These are phyloP conservation scores for Cardamine chenopodiifolia DNA, from an alignment of 345 rosid species.

Conservation along the genomic window DNA sequence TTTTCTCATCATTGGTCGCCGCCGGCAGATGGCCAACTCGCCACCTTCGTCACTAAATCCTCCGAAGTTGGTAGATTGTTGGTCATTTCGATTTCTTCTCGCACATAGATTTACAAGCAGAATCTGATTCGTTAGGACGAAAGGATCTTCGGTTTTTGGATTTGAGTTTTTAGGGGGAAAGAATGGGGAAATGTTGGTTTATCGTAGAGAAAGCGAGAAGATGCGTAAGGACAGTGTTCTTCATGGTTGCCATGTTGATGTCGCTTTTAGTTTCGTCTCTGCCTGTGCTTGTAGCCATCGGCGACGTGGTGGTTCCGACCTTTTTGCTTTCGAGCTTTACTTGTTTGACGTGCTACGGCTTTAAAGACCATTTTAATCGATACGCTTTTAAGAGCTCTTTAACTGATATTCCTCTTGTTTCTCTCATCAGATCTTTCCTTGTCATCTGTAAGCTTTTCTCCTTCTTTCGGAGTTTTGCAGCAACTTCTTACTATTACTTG, in stretches of 20 bases:
- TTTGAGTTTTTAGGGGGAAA: not conserved
- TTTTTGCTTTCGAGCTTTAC: conserved; percentile 76
- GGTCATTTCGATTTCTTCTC: conserved; percentile 29
- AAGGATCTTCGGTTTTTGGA: not conserved
- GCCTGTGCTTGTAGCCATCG: conserved; percentile 79
- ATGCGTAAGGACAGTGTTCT: conserved; percentile 68
- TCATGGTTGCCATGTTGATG: conserved; percentile 89
- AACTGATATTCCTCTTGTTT: conserved; percentile 82
- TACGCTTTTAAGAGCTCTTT: conserved; percentile 80
- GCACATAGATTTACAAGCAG: not conserved
- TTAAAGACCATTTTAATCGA: conserved; percentile 60
- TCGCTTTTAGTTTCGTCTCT: conserved; percentile 79
- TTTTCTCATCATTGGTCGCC: not conserved
- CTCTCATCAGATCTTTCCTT: conserved; percentile 78
- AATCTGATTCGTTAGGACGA: conserved; percentile 14
- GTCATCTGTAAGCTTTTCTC: conserved; percentile 57
- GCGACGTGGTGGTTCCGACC: conserved; percentile 67
- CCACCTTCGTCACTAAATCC: conserved; percentile 22
- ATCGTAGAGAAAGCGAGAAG: conserved; percentile 69
- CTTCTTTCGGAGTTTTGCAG: not conserved
- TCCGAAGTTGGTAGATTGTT: conserved; percentile 38
- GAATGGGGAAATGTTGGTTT: conserved; percentile 50
- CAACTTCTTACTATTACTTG: no score
- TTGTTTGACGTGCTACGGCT: conserved; percentile 66
- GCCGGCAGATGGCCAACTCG: conserved; percentile 42